Evolutionary conservation across 306 rosid genomes (phyloP), one percentile per base, ranked within the genome.

Genomic region (Herpetospermum pedunculosum): DNA sequence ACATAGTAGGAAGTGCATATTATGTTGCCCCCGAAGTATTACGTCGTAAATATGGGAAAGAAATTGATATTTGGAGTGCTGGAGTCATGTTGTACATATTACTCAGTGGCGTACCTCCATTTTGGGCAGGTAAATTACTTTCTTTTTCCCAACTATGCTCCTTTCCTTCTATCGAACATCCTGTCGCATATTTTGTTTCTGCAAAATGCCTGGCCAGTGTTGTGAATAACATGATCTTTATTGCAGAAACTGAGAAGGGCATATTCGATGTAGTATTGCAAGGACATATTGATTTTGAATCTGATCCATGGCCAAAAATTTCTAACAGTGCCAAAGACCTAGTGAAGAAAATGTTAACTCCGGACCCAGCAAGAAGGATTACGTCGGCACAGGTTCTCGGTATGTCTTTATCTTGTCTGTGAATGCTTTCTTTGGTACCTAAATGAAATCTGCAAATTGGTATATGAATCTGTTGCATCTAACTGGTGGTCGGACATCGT

Each of bases 321-420:
- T 90, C 98, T 59, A 30, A 15, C 77, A 80, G 89, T 82, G 98
- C 98, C 46, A 92, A 92, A 89, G 97, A 92, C 83, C 90, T 92
- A 49, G 85, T 92, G 62, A 71, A 78, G 75, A 86, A 71, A 52
- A 92, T 92, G 98, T 85, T 92, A 65, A 88, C 79, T 28, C 90
- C 77, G 79, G 97, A 92, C 69, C 96, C 98, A 29, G 89, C 85
- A 78, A 90, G 84, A 71, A 85, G 98, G 60, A 84, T 90, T 37
- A 92, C 96, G 23, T 65, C 97, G 0, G 69, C 92, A 8, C 88
- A 87, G 79, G 98, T 88, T 86, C 79, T 92, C 47, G 98, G 98
- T 92, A 77, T 41, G 85, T 74, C 26, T 3, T 38, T 65, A 21
- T 65, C 19, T 26, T 41, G 26, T 41, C 50, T 38, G 32, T 21